Conservation (phyloP, 2,329 filamentous ascomycete species). For the Monosporascus sp. region DNA sequence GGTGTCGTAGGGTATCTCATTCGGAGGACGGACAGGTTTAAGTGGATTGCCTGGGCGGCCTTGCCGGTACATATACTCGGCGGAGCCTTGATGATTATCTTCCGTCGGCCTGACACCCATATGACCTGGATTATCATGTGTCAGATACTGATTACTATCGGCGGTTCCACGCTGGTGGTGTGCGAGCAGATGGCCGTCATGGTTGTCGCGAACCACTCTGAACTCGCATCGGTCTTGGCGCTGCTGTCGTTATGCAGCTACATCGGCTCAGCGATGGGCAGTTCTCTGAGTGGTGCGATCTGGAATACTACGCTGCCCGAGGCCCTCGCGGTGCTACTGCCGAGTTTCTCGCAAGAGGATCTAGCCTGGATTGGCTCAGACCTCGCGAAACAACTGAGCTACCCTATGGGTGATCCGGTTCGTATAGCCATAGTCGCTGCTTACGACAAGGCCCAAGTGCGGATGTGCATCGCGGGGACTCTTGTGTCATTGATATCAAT, state of each 20-base stretch:
- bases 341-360: conserved; percentile 17
- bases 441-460: conserved; percentile 29
- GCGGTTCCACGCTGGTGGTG: conserved; percentile 47
- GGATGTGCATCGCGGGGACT: conserved; percentile 30
- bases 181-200: conserved; percentile 54
- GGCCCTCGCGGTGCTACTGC: conserved; percentile 21
- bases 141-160: conserved; percentile 50
- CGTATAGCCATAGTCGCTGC: conserved; percentile 28
- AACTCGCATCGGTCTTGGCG: conserved; percentile 45
- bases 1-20: conserved; percentile 42
- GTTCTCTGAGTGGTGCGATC: conserved; percentile 38
- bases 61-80: conserved; percentile 51
- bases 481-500: conserved; percentile 24
- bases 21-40: conserved; percentile 40
- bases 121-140: conserved; percentile 49
- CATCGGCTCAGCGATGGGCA: conserved; percentile 33
- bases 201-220: conserved; percentile 46
- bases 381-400: conserved; percentile 29
- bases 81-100: conserved; percentile 48
- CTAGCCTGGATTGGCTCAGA: conserved; percentile 23
- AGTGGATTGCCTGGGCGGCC: conserved; percentile 37
- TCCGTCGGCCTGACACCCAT: conserved; percentile 39
- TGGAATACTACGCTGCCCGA: conserved; percentile 33
- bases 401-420: conserved; percentile 25
- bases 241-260: conserved; percentile 33